phyloP scores from a whole-genome alignment of 2,329 filamentous ascomycete species.

The Stagonosporopsis rhizophila region DNA sequence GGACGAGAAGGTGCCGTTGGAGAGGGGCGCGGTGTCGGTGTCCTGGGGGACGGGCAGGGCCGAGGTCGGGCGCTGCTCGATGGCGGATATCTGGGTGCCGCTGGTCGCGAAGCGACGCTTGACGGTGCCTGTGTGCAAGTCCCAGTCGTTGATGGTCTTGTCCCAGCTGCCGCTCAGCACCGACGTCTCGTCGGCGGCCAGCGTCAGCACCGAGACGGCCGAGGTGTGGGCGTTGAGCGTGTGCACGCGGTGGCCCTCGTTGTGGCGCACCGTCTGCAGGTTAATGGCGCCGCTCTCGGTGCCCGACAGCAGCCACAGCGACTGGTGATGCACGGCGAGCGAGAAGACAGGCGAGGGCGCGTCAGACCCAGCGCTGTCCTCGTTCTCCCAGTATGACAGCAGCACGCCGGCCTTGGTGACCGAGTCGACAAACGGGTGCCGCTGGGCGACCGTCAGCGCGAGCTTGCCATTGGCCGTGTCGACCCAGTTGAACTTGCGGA shows the following conservation, averaged over 20 bases:
- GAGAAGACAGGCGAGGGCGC: slow-evolving; percentile 90
- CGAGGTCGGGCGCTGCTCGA: slow-evolving; percentile 83
- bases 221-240: slow-evolving; percentile 85
- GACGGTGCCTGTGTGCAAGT: slow-evolving; percentile 82
- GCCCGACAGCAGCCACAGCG: slow-evolving; percentile 89
- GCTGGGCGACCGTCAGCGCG: slow-evolving; percentile 90
- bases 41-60: slow-evolving; percentile 78
- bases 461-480: slow-evolving; percentile 95
- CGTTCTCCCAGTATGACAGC: slow-evolving; percentile 98
- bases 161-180: slow-evolving; percentile 96
- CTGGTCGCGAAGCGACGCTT: slow-evolving; percentile 78
- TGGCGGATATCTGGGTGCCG: slow-evolving; percentile 83
- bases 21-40: slow-evolving; percentile 60
- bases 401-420: slow-evolving; percentile 94
- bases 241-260: slow-evolving; percentile 89
- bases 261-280: slow-evolving; percentile 88
- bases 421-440: slow-evolving; percentile 96
- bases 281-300: slow-evolving; percentile 92
- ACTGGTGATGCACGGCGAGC: slow-evolving; percentile 86
- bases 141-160: slow-evolving; percentile 93
- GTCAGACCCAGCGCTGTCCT: slow-evolving; percentile 70
- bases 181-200: slow-evolving; percentile 84
- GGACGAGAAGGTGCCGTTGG: slow-evolving; percentile 75
- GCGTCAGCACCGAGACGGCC: slow-evolving; percentile 84
- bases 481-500: slow-evolving; percentile 94